Evolutionary conservation across 306 rosid genomes (phyloP), one percentile per base, ranked within the genome.

Genomic region (Acmispon strigosus): DNA sequence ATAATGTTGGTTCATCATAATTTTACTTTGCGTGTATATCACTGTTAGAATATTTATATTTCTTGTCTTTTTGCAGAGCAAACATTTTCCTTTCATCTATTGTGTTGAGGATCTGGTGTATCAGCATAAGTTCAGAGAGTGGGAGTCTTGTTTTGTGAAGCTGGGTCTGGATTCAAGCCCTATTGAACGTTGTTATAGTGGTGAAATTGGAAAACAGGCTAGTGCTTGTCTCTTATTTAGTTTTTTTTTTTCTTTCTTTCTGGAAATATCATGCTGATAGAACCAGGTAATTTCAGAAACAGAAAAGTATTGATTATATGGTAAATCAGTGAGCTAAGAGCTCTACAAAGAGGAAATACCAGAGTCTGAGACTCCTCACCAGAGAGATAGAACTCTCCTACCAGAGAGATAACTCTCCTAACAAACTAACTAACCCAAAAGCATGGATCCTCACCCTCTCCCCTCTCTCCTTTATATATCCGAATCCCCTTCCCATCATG

Each of bases 111-210:
- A 75, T 54, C 56, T 83, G 63, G 89, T 51, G 44, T 27, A 45
- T 7, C 62, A 81, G 44, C 45, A 9, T 59, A 82, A 73, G 77
- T 62, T 43, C 60, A 10, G 14, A 6, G 73, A 84, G 68, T 94
- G 99, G 96, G 85, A 86, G 66, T 86, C 86, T 2, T 91, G 97
- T 73, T 94, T 75, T 62, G 76, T 86, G 71, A 86, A 83, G 66
- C 73, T 90, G 81, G 81, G 73, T 24, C 75, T 94, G 83, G 85
- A 91, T 86, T 70, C 91, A 47, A 64, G 83, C 54, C 85, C 83
- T 68, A 49, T 89, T 65, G 17, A 72, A 5, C 77, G 87, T 36
- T 94, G 99, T 89, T 91, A 73, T 74, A 71, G 37, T 10, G 55
- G 89, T 49, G 95, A 84, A 44, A 52, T 32, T 32, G 37, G 37